phyloP scores from a whole-genome alignment of 768 basidiomycete species.

The Mycena vitilis region DNA sequence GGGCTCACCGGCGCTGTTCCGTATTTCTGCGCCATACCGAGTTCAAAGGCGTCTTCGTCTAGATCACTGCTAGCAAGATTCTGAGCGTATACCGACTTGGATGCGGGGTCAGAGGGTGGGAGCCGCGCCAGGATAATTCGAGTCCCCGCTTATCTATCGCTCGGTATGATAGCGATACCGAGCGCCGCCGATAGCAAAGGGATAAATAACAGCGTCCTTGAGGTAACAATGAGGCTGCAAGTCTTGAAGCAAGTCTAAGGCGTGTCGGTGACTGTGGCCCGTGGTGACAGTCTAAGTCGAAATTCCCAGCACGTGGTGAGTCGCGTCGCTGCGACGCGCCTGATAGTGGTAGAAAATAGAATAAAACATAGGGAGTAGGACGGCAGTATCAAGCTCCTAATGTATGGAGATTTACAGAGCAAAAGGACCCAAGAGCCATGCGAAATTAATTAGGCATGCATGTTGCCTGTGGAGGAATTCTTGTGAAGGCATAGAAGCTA shows the following conservation, averaged over 20 bases:
- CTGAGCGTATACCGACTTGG: slow-evolving; percentile 15
- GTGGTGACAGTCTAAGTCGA: neutral
- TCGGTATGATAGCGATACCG: slow-evolving; percentile 1
- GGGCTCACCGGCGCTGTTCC: slow-evolving; percentile 60
- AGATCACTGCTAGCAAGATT: neutral
- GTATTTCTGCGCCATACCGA: slow-evolving; percentile 73
- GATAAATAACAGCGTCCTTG: slow-evolving; percentile 26
- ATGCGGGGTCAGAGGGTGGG: slow-evolving; percentile 24
- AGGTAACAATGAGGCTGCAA: too few species aligned
- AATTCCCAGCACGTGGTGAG: slow-evolving; percentile 20
- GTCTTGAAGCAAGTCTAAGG: too few species aligned
- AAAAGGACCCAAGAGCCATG: neutral
- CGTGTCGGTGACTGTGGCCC: too few species aligned
- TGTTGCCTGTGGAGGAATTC: too few species aligned
- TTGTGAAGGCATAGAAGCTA: too few species aligned
- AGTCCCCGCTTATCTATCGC: slow-evolving; percentile 15
- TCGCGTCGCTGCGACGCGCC: neutral
- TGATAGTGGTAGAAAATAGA: too few species aligned
- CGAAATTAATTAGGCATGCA: too few species aligned
- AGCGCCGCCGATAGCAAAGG: slow-evolving; percentile 18
- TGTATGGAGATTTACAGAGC: neutral
- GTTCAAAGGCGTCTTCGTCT: slow-evolving; percentile 51
- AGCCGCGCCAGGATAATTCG: slow-evolving; percentile 28
- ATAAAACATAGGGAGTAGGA: neutral
- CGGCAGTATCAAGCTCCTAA: neutral